Base-by-base conservation (phyloP, 148 eudicot genomes). In the Mesembryanthemum crystallinum region DNA sequence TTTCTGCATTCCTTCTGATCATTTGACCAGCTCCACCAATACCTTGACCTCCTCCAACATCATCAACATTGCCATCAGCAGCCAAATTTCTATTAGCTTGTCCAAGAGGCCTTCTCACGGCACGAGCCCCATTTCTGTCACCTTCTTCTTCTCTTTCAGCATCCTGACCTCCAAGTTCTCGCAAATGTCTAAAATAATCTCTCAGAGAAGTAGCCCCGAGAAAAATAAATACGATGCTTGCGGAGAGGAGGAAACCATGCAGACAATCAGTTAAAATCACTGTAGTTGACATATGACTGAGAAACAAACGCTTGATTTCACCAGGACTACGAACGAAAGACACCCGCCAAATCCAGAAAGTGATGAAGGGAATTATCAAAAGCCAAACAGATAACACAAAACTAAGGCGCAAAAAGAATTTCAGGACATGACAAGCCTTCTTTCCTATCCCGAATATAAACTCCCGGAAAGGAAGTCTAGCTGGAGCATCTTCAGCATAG, bases 361-460 rank as follows among this genome's bases (percentile, higher is more conserved):
- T 95, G 82, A 92, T 92, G 74, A 95, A 95, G 24, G 98, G 97
- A 73, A 95, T 92, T 43, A 89, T 92, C 60, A 92, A 87, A 64
- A 95, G 96, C 98, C 98, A 95, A 64, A 95, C 98, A 69, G 98
- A 86, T 58, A 95, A 89, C 57, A 92, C 96, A 70, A 95, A 95
- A 84, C 94, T 88, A 68, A 95, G 97, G 67, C 97, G 96, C 80
- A 90, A 51, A 77, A 95, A 90, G 88, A 92, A 95, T 76, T 90
- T 93, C 80, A 95, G 82, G 70, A 92, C 89, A 88, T 90, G 94
- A 80, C 90, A 90, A 30, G 96, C 89, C 77, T 92, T 95, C 86
- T 81, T 86, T 51, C 89, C 92, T 75, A 95, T 95, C 74, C 98
- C 97, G 64, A 90, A 75, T 54, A 95, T 74, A 82, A 95, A 90